These are phyloP conservation scores for Ascosphaera aggregata DNA, from an alignment of 2,329 filamentous ascomycete species.

Conservation along the genomic window DNA sequence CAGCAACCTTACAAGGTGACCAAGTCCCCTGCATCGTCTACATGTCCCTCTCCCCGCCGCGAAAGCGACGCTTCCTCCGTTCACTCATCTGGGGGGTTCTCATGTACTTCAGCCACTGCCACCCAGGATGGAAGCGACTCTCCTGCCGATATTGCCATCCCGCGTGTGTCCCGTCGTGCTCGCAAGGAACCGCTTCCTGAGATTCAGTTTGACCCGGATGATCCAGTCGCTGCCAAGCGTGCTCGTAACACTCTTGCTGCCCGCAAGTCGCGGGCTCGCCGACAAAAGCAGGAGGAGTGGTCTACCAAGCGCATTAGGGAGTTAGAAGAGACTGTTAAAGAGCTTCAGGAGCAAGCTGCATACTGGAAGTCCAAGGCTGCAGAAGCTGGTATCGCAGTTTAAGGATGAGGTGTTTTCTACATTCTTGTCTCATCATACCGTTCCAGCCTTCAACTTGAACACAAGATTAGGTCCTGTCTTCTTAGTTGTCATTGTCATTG, in stretches of 20 bases:
- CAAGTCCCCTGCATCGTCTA: slow-evolving; percentile 15
- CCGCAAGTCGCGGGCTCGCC: slow-evolving; percentile 75
- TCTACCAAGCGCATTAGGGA: slow-evolving; percentile 52
- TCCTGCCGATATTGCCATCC: neutral
- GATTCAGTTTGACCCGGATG: slow-evolving; percentile 51
- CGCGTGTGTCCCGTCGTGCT: slow-evolving; percentile 43
- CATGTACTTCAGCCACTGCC: too few species aligned
- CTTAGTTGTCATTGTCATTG: too few species aligned
- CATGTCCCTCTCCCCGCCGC: slow-evolving; percentile 2
- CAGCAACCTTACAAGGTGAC: slow-evolving; percentile 3
- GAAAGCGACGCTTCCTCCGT: slow-evolving; percentile 7
- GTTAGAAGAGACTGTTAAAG: slow-evolving; percentile 27
- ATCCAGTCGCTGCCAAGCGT: slow-evolving; percentile 70
- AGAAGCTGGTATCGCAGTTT: slow-evolving; percentile 1
- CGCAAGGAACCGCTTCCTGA: slow-evolving; percentile 61
- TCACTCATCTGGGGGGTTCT: slow-evolving; percentile 12
- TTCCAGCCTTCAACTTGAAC: too few species aligned
- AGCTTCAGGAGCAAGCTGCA: slow-evolving; percentile 15
- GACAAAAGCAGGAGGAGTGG: slow-evolving; percentile 50
- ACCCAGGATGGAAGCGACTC: neutral
- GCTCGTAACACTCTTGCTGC: slow-evolving; percentile 84
- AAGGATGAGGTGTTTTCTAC: too few species aligned
- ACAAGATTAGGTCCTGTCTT: too few species aligned
- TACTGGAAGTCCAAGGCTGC: slow-evolving; percentile 16
- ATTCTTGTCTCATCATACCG: too few species aligned